Base-by-base conservation (phyloP, 2,329 filamentous ascomycete species). In the Penicillium sp. region DNA sequence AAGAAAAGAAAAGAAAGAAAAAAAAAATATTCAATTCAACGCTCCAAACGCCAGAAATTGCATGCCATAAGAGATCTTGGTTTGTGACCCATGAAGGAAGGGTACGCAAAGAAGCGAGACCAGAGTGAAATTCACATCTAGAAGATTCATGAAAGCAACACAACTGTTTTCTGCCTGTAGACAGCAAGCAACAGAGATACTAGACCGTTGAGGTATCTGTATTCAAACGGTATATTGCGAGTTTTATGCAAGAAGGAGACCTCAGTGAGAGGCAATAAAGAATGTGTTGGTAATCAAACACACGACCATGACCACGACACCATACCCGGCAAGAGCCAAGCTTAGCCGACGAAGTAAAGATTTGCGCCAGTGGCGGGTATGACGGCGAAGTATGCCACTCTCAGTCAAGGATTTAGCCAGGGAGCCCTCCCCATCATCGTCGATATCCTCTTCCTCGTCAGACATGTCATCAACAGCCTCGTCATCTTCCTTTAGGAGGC, bases 401-500 rank as follows among this genome's bases (percentile, higher is more conserved):
- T 83, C 79, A 78, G 74, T 82, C 75, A 82, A 79, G 76, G 59
- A 74, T 65, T 66, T 75, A 69, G 71, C 69, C 64, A 62, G 73
- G 64, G 65, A 73, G 69, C 72, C 72, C 66, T 62, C 74, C 55
- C 69, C 65, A 1, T 74, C 69, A 10, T 69, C 69, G 9, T 69
- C 65, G 27, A 67, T 68, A 24, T 64, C 65, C 3, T 68, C 70
- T 14, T 67, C 74, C 14, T 75, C 72, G 29, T 76, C 70, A 60
- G 85, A 78, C 0, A 83, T 79, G 37, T 84, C 84, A 1, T 80
- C 81, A 9, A 81, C 81, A 26, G 81, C 82, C 49, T 90, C 88
- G 66, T 98, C 95, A 64, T 97, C 91, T 68, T 95, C 92, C 73
- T 98, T 98, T 61, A 91, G 80, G 10, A 98, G 80, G 14, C 89